Conservation (phyloP, 768 basidiomycete species). For the Amanita brunnescens region DNA sequence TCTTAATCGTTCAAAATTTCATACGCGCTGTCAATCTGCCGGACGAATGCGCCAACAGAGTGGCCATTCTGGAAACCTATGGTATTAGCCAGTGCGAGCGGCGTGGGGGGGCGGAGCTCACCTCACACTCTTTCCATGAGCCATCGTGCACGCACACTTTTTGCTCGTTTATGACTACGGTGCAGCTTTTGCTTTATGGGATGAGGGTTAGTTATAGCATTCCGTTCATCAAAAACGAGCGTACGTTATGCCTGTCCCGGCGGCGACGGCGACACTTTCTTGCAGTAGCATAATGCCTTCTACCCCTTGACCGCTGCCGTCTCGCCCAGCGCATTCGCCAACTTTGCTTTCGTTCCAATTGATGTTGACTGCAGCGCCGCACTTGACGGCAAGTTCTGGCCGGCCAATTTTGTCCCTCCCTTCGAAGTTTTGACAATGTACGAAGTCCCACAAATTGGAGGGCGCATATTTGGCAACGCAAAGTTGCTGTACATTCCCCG, state of each 20-base stretch:
- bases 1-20: conserved; percentile 42
- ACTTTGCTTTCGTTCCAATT: conserved; percentile 59
- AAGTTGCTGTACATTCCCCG: conserved; percentile 83
- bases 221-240: background rate
- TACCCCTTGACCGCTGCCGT: conserved; percentile 50
- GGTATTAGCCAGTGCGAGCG: conserved; percentile 9
- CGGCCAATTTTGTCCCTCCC: conserved; percentile 56
- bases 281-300: conserved; percentile 61
- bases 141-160: conserved; percentile 70
- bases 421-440: conserved; percentile 72
- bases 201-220: background rate
- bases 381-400: conserved; percentile 53
- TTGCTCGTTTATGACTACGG: conserved; percentile 63
- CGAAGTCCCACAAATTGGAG: conserved; percentile 73
- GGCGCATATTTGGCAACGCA: conserved; percentile 61
- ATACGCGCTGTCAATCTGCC: conserved; percentile 70
- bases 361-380: conserved; percentile 53
- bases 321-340: conserved; percentile 49
- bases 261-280: conserved; percentile 42
- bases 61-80: conserved; percentile 60
- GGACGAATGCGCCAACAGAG: conserved; percentile 60
- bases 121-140: conserved; percentile 74
- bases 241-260: conserved; percentile 48
- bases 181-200: conserved; percentile 68
- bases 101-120: conserved; percentile 19